Base-by-base conservation (phyloP, 768 basidiomycete species). In the Epithele typhae region DNA sequence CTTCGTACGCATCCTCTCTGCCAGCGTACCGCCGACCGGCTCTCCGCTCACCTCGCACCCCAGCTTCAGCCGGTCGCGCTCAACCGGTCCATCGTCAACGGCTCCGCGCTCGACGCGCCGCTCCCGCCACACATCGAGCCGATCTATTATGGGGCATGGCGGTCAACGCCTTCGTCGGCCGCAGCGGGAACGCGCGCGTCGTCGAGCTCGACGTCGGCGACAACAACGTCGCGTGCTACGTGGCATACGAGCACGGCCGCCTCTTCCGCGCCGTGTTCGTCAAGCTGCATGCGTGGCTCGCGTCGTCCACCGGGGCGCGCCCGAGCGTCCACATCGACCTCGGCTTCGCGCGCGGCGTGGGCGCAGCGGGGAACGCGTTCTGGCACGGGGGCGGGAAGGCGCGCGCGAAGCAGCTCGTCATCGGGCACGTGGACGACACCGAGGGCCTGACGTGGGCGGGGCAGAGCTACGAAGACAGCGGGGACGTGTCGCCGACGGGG, bases 61-160 rank as follows among this genome's bases (percentile, higher is more conserved):
- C 41, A 85, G 84, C 73, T 87, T 40, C 84, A 87, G 62, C 85
- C 84, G 4, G 59, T 69, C 27, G 68, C 76, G 1, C 65, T 87
- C 37, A 78, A 77, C 36, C 67, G 74, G 14, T 84, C 81, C 2
- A 82, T 70, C 17, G 55, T 77, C 39, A 74, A 85, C 57, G 82
- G 76, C 9, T 67, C 76, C 12, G 55, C 71, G 2, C 70, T 84
- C 9, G 22, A 73, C 18, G 59, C 63, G 4, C 80, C 82, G 0
- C 64, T 73, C 11, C 64, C 73, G 17, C 76, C 84, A 1, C 82
- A 84, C 48, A 67, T 87, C 43, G 82, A 84, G 53, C 78, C 84
- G 0, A 67, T 74, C 14, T 87, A 86, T 61, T 86, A 86, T 52
- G 78, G 75, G 80, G 77, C 4, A 71, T 86, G 46, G 71, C 84